Evolutionary conservation across 768 basidiomycete species (phyloP).

Genomic region (Rickenella mellea): DNA sequence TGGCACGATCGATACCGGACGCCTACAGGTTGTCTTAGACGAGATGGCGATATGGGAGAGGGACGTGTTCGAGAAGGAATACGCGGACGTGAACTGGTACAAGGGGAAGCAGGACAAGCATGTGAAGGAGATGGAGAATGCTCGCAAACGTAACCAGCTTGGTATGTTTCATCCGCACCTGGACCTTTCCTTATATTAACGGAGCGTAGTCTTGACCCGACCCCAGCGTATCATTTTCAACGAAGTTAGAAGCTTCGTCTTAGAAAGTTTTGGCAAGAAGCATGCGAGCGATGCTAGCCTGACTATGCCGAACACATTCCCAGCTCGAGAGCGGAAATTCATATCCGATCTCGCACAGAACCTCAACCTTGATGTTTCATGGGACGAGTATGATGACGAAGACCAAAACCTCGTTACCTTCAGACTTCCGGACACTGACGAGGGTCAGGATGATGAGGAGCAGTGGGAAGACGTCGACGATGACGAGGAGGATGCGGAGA

Average conservation of each 20-base stretch:
- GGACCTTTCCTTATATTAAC: background rate
- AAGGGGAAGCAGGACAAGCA: slow-evolving; percentile 86
- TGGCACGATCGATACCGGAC: slow-evolving; percentile 68
- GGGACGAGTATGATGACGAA: slow-evolving; percentile 89
- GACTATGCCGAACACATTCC: slow-evolving; percentile 68
- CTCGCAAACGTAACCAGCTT: slow-evolving; percentile 47
- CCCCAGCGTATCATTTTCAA: slow-evolving; percentile 74
- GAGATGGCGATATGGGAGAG: slow-evolving; percentile 84
- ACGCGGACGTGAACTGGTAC: slow-evolving; percentile 84
- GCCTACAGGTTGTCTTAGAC: slow-evolving; percentile 80
- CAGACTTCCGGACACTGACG: slow-evolving; percentile 42
- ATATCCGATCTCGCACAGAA: slow-evolving; percentile 68
- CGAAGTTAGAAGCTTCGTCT: slow-evolving; percentile 67
- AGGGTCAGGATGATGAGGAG: slow-evolving; percentile 26
- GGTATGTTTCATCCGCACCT: slow-evolving; percentile 32
- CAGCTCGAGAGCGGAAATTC: slow-evolving; percentile 74
- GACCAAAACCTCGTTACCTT: slow-evolving; percentile 70
- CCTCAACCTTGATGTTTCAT: slow-evolving; percentile 69
- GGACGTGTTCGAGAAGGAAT: slow-evolving; percentile 88
- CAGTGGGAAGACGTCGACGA: slow-evolving; percentile 34
- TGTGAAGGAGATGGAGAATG: slow-evolving; percentile 54
- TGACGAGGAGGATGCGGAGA: slow-evolving; percentile 63
- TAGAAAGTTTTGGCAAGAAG: slow-evolving; percentile 29
- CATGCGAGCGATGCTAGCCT: slow-evolving; percentile 31
- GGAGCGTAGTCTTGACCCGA: slow-evolving; percentile 49